Conservation (phyloP, 108 stramenopile species). For the Discostella stelligeroides region DNA sequence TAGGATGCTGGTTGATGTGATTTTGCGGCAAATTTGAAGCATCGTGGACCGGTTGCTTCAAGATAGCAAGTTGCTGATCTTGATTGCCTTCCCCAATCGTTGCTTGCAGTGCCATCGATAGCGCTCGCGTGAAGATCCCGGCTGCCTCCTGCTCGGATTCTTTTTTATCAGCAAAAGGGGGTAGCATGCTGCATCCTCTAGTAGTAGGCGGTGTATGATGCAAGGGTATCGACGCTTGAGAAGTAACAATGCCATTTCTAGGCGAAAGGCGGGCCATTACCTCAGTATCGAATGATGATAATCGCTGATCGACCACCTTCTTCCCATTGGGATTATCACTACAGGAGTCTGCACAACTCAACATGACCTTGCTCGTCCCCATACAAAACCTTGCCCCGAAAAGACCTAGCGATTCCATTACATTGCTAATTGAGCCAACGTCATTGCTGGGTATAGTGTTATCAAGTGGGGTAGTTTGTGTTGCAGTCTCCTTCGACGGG, state of each 20-base stretch:
- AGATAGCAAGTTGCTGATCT: not conserved
- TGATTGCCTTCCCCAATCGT: not conserved
- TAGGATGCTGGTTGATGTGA: not conserved
- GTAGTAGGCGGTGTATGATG: not conserved
- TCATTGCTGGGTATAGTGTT: not conserved
- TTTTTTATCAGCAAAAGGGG: not conserved
- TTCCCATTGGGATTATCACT: slow-evolving; percentile 18
- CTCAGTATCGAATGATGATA: slow-evolving; percentile 13
- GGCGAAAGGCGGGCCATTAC: slow-evolving; percentile 5
- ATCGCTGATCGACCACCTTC: not conserved
- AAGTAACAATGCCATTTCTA: slow-evolving; percentile 8
- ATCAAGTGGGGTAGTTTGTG: slow-evolving; percentile 1
- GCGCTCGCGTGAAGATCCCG: slow-evolving; percentile 3
- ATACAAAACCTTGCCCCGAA: slow-evolving; percentile 29
- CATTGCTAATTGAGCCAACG: slow-evolving; percentile 22
- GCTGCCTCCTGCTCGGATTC: slow-evolving; percentile 6
- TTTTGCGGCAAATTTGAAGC: not conserved
- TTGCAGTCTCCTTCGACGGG: slow-evolving; percentile 9
- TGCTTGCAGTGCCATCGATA: slow-evolving; percentile 13
- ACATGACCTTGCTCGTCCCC: slow-evolving; percentile 28
- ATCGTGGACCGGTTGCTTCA: not conserved
- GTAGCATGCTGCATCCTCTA: slow-evolving; percentile 7
- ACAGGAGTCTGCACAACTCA: slow-evolving; percentile 26
- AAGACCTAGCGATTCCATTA: slow-evolving; percentile 29
- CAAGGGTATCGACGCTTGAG: not conserved